phyloP scores from a whole-genome alignment of 495 filamentous ascomycete genomes.

The Hypoxylon crocopeplum region DNA sequence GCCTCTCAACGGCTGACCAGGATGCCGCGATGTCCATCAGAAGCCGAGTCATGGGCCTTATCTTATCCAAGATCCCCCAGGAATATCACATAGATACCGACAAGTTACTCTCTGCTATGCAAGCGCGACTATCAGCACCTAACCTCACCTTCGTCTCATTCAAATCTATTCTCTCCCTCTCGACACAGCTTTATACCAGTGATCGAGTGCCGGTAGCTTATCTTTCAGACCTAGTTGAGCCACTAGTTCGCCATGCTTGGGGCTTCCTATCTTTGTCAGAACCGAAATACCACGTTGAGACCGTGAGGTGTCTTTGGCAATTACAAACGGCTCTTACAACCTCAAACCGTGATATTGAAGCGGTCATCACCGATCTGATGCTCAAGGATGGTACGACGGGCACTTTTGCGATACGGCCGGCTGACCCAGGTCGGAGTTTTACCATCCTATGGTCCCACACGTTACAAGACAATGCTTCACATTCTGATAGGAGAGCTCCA shows the following conservation, averaged over 20 bases:
- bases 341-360: constrained; percentile 70
- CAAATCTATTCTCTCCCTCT: constrained; percentile 66
- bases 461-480: constrained; percentile 63
- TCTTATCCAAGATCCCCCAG: constrained; percentile 63
- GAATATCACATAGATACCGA: constrained; percentile 59
- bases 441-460: constrained; percentile 82
- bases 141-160: constrained; percentile 56
- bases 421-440: constrained; percentile 69
- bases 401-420: constrained; percentile 56
- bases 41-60: constrained; percentile 60
- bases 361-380: constrained; percentile 78
- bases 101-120: constrained; percentile 64
- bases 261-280: constrained; percentile 75
- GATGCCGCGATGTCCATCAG: constrained; percentile 50
- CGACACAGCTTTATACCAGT: constrained; percentile 67
- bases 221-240: constrained; percentile 69
- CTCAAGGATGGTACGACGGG: constrained; percentile 59
- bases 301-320: constrained; percentile 84
- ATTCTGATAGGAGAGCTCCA: constrained; percentile 52
- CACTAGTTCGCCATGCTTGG: constrained; percentile 77
- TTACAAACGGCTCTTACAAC: constrained; percentile 69
- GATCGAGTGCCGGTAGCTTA: constrained; percentile 62
- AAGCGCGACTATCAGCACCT: constrained; percentile 45
- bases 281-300: constrained; percentile 92
- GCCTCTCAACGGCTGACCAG: constrained; percentile 46